Conservation (phyloP, 176 grass and related monocot genomes). For the Coix lacrymajobi region DNA sequence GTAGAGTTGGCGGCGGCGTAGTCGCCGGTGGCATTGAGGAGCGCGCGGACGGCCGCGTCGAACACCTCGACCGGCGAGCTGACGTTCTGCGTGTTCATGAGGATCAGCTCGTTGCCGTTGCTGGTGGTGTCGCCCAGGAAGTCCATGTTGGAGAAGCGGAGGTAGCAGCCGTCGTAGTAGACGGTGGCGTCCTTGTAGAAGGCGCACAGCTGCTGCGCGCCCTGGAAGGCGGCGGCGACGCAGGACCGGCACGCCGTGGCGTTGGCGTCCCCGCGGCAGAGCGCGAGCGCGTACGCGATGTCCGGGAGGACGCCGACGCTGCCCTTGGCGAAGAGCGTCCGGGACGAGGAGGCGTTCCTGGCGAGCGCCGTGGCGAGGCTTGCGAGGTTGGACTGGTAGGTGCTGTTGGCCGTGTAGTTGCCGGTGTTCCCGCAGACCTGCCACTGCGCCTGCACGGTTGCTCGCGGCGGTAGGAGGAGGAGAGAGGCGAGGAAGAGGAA, state of each 20-base stretch:
- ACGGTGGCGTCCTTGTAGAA: neutral
- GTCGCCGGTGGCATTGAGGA: conserved; percentile 23
- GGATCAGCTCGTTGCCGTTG: neutral
- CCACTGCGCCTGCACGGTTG: neutral
- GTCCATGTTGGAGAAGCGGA: conserved; percentile 34
- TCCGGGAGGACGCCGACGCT: conserved; percentile 23
- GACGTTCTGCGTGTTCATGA: neutral
- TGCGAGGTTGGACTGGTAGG: conserved; percentile 36
- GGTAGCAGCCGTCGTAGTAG: conserved; percentile 26
- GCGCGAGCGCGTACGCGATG: conserved; percentile 23
- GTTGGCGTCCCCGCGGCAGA: conserved; percentile 54
- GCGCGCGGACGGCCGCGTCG: conserved; percentile 5
- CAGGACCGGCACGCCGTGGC: conserved; percentile 17
- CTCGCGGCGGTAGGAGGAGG: neutral
- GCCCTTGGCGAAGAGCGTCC: conserved; percentile 6
- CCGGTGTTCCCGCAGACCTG: neutral
- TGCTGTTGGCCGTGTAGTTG: conserved; percentile 24
- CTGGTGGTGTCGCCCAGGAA: neutral
- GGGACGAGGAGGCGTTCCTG: neutral
- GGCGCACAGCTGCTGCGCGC: conserved; percentile 15
- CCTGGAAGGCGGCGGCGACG: neutral
- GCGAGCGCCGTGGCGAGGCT: conserved; percentile 32
- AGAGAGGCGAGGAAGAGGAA: neutral
- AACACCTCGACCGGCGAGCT: neutral
- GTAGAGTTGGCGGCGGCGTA: conserved; percentile 31